These are phyloP conservation scores for Coemansia sp. DNA, from an alignment of 192 early-diverging fungal species.

Conservation along the genomic window DNA sequence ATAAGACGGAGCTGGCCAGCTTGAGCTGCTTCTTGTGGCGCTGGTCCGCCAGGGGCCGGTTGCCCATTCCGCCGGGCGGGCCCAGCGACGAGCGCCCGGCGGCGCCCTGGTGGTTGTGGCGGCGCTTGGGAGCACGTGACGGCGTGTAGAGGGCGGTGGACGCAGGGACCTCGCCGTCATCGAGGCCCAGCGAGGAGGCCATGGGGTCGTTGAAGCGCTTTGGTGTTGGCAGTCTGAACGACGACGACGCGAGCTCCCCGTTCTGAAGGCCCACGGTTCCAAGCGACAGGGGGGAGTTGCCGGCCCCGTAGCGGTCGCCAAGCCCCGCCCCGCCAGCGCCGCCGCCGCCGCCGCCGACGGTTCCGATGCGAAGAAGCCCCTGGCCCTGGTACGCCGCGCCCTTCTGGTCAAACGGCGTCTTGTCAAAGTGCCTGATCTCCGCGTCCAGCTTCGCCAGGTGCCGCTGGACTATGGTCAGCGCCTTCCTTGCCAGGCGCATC, in stretches of 20 bases:
- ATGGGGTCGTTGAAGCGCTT: conserved; percentile 37
- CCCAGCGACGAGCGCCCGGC: background rate
- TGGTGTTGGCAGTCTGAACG: conserved; percentile 25
- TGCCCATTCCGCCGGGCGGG: background rate
- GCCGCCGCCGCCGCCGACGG: too few relatives aligned
- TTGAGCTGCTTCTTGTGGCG: conserved; percentile 51
- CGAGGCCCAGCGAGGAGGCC: conserved; percentile 14
- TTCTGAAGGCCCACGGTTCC: conserved; percentile 33
- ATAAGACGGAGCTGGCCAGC: conserved; percentile 35
- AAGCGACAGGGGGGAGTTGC: background rate
- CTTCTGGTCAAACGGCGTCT: conserved; percentile 18
- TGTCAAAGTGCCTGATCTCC: conserved; percentile 53
- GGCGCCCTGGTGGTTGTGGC: conserved; percentile 7
- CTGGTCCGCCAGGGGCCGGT: conserved; percentile 1
- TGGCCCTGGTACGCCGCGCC: background rate
- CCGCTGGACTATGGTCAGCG: conserved; percentile 45
- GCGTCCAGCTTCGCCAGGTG: conserved; percentile 42
- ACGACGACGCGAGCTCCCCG: conserved; percentile 36
- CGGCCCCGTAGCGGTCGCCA: background rate
- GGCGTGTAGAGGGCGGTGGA: conserved; percentile 42
- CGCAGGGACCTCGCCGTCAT: conserved; percentile 11
- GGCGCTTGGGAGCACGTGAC: conserved; percentile 37
- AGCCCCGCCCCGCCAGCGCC: too few relatives aligned
- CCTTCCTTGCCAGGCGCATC: conserved; percentile 40
- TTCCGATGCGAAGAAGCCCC: background rate